These are phyloP conservation scores for Lecanicillium sp. DNA, from an alignment of 2,329 filamentous ascomycete genomes.

Conservation along the genomic window DNA sequence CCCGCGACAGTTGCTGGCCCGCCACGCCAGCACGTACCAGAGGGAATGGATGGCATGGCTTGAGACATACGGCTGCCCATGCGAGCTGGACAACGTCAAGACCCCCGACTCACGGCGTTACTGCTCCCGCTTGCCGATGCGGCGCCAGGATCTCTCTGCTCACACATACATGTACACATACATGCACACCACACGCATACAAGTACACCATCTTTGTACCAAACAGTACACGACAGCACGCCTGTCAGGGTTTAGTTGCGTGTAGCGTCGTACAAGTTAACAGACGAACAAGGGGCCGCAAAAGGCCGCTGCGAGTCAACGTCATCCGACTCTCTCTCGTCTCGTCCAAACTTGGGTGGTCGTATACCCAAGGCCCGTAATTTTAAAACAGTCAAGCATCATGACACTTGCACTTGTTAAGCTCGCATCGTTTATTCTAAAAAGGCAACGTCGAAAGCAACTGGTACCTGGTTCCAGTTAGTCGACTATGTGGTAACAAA, in stretches of 20 bases:
- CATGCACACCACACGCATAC: too few species aligned
- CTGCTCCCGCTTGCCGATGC: constrained; percentile 8
- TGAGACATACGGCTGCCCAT: constrained; percentile 12
- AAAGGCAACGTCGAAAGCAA: not conserved
- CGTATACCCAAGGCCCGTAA: constrained; percentile 8
- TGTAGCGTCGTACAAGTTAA: not conserved
- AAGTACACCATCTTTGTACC: too few species aligned
- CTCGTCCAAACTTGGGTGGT: not conserved
- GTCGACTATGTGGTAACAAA: not conserved
- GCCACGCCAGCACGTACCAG: not conserved
- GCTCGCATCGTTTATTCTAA: not conserved
- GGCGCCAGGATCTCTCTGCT: not conserved
- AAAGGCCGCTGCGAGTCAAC: not conserved
- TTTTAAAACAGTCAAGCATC: not conserved
- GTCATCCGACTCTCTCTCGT: not conserved
- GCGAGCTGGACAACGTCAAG: constrained; percentile 11
- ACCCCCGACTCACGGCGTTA: not conserved
- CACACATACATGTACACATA: not conserved
- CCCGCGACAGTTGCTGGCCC: too few species aligned
- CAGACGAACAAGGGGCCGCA: not conserved
- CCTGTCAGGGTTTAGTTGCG: not conserved
- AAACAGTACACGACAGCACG: too few species aligned
- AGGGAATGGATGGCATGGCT: constrained; percentile 1
- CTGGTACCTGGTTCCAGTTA: not conserved
- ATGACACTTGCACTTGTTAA: not conserved